Evolutionary conservation across 108 stramenopile species (phyloP), one percentile per base, ranked within the genome.

Genomic region (Cyclotella kingstonii): DNA sequence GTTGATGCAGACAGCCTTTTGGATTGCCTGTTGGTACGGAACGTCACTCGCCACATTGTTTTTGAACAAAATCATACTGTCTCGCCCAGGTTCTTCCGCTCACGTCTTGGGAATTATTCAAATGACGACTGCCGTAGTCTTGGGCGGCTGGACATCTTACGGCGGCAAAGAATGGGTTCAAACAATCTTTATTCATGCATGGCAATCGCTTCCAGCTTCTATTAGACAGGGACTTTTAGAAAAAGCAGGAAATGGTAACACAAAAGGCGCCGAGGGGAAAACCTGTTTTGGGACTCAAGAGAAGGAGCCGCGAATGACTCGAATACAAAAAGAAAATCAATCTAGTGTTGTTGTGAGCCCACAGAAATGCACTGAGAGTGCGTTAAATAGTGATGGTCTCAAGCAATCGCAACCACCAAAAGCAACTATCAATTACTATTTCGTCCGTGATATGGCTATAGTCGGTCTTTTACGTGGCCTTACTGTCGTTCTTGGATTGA

Each of bases 51-150:
- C 64, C 51, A 73, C 77, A 6, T 42, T 78, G 2, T 65, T 78
- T 42, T 33, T 78, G 11, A 78, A 79, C 33, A 79, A 79, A 43
- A 62, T 79, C 28, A 79, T 79, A 28, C 41, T 79, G 6, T 58
- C 60, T 0, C 31, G 66, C 0, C 45, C 67, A 29, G 60, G 50
- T 26, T 27, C 55, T 0, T 65, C 70, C 4, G 70, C 67, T n/a
- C 77, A 78, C 27, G 66, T 72, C 4, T 35, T 79, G 29, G 78
- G 78, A 11, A 67, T 74, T 53, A 69, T 67, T 59, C 78, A 79
- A 52, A 79, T 79, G 78, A 61, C 66, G 22, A 61, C 78, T 7
- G 71, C 78, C 10, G 73, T 73, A 2, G 56, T 79, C 1, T 19
- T 79, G 43, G 78, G 78, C n/a, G 78, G 70, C 0, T 71, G 70